Conservation (phyloP, 2,329 filamentous ascomycete species). For the Ceratocystiopsis brevicomis region DNA sequence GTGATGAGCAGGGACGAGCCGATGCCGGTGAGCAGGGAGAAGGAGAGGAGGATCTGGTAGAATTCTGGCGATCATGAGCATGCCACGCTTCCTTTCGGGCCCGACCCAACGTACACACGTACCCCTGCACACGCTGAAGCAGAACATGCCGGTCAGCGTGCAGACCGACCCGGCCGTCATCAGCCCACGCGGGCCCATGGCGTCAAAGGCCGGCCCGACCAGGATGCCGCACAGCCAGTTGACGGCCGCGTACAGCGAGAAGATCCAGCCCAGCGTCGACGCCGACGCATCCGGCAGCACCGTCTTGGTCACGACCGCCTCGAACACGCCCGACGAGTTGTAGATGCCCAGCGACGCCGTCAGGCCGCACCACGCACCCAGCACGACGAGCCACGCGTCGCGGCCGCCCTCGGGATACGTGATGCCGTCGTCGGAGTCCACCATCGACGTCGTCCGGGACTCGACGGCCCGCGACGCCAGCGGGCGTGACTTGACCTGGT, state of each 20-base stretch:
- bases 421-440: not conserved
- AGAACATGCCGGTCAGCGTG: not conserved
- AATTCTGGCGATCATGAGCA: too few species aligned
- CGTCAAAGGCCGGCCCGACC: not conserved
- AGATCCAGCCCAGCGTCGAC: not conserved
- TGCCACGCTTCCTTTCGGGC: not conserved
- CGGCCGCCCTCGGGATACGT: not conserved
- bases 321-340: not conserved
- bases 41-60: not conserved
- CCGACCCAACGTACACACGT: not conserved
- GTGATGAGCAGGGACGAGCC: not conserved
- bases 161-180: not conserved
- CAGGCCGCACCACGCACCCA: not conserved
- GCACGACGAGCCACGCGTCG: not conserved
- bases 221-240: not conserved
- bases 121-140: not conserved
- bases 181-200: not conserved
- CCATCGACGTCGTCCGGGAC: too few species aligned
- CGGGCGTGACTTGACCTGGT: too few species aligned
- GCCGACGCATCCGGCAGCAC: not conserved
- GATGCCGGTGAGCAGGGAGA: not conserved
- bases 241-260: not conserved
- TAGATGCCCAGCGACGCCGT: not conserved
- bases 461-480: too few species aligned
- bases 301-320: not conserved